Evolutionary conservation across 1,139 yeast genomes (phyloP).

Genomic region (Blastobotrys raffinosifermentans): DNA sequence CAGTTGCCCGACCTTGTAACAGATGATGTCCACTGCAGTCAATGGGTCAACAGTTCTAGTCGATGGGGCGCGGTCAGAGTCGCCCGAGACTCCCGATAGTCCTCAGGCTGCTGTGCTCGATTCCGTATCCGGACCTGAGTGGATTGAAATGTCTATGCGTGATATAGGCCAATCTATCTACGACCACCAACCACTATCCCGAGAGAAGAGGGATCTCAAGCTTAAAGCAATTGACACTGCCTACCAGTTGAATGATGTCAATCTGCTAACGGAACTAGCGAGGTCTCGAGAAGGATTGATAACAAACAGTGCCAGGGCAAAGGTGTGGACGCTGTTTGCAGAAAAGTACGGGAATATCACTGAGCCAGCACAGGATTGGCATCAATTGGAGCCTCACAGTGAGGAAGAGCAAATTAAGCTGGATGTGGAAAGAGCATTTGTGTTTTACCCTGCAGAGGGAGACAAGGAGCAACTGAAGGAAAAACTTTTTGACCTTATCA

Average conservation of each 20-base stretch:
- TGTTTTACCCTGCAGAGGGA: constrained; percentile 22
- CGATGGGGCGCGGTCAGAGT: too few relatives aligned
- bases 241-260: constrained; percentile 28
- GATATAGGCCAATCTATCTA: constrained; percentile 47
- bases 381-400: constrained; percentile 40
- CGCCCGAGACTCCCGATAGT: too few relatives aligned
- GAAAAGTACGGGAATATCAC: constrained; percentile 6
- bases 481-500: constrained; percentile 45
- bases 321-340: constrained; percentile 14
- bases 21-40: too few relatives aligned
- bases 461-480: constrained; percentile 29
- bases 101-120: not conserved
- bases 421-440: constrained; percentile 70
- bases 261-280: constrained; percentile 32
- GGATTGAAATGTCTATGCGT: constrained; percentile 48
- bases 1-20: too few relatives aligned
- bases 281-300: constrained; percentile 48
- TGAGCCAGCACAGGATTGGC: constrained; percentile 12
- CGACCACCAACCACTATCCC: constrained; percentile 39
- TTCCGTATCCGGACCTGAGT: constrained; percentile 16
- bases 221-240: constrained; percentile 40
- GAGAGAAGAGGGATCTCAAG: constrained; percentile 40
- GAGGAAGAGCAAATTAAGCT: constrained; percentile 77
- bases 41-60: too few relatives aligned
- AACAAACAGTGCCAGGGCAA: constrained; percentile 36